These are phyloP conservation scores for Daedaleopsis sinensis DNA, from an alignment of 768 basidiomycete species.

Conservation along the genomic window DNA sequence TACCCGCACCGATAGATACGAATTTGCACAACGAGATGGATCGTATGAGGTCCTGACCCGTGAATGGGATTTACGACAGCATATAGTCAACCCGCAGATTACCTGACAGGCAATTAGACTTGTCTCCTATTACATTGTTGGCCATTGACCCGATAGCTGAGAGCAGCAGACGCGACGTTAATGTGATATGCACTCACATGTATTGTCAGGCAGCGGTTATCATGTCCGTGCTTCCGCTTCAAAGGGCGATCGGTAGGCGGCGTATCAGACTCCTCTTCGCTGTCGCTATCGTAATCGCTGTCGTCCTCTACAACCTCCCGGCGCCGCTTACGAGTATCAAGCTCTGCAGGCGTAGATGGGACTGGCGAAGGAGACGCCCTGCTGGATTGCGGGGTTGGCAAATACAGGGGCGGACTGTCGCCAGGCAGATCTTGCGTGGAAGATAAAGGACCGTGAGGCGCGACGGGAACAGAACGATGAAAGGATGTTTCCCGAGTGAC, in stretches of 20 bases:
- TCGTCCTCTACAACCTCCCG: constrained; percentile 42
- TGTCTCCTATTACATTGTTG: too few relatives aligned
- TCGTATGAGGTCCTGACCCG: too few relatives aligned
- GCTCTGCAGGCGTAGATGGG: constrained; percentile 37
- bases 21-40: too few relatives aligned
- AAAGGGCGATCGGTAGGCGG: constrained; percentile 33
- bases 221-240: constrained; percentile 61
- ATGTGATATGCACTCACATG: constrained; percentile 46
- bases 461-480: too few relatives aligned
- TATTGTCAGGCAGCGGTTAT: constrained; percentile 66
- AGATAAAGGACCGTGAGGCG: neutral
- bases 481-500: neutral
- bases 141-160: too few relatives aligned
- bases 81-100: too few relatives aligned
- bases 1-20: too few relatives aligned
- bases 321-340: constrained; percentile 26
- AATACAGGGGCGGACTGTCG: neutral
- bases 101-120: too few relatives aligned
- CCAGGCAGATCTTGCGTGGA: neutral
- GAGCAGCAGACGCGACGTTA: too few relatives aligned
- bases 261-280: constrained; percentile 41
- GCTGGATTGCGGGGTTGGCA: constrained; percentile 12
- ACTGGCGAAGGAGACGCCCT: constrained; percentile 23
- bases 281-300: constrained; percentile 29
- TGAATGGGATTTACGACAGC: too few relatives aligned